A percentile compares a stretch with the other conserved stretches of the same genome.
Evolutionary conservation across 345 rosid species (phyloP).

Genomic region (Citropsis articulata): DNA sequence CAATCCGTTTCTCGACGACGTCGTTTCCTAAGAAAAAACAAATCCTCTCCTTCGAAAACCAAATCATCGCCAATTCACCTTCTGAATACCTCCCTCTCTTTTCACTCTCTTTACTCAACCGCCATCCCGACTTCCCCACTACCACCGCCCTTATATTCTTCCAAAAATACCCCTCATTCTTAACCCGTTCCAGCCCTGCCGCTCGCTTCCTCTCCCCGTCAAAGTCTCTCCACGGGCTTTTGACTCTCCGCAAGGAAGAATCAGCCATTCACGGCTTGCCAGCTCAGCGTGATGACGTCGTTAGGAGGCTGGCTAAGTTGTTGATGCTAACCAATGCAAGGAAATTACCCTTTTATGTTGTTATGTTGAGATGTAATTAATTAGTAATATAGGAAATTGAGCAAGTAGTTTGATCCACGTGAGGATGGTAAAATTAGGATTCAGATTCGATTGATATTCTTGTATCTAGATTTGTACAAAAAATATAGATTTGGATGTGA

Average conservation of each 20-base stretch:
- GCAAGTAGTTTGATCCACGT: no score
- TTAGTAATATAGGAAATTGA: no score
- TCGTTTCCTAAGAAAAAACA: constrained; percentile 53
- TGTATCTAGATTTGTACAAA: no score
- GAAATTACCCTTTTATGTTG: constrained; percentile 42
- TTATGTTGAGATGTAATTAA: no score
- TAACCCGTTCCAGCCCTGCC: constrained; percentile 64
- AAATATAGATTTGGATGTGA: accelerated
- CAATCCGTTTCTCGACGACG: constrained; percentile 55
- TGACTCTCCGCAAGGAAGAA: constrained; percentile 54
- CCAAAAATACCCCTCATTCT: constrained; percentile 45
- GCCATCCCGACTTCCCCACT: constrained; percentile 35
- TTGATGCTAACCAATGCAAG: constrained; percentile 54
- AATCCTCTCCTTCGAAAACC: constrained; percentile 54
- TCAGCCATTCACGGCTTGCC: constrained; percentile 33
- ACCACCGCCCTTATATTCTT: constrained; percentile 36
- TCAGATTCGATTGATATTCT: no score
- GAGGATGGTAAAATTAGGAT: no score
- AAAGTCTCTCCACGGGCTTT: constrained; percentile 51
- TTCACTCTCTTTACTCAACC: constrained; percentile 56
- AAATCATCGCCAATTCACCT: constrained; percentile 48
- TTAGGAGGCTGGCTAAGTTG: constrained; percentile 53
- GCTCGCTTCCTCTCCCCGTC: constrained; percentile 58
- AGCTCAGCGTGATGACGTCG: constrained; percentile 25
- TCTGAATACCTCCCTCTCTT: constrained; percentile 56